Percentiles rank a stretch among this genome's conserved stretches.
Conservation (phyloP, 176 grass and related monocot genomes). For the Otatea glauca region DNA sequence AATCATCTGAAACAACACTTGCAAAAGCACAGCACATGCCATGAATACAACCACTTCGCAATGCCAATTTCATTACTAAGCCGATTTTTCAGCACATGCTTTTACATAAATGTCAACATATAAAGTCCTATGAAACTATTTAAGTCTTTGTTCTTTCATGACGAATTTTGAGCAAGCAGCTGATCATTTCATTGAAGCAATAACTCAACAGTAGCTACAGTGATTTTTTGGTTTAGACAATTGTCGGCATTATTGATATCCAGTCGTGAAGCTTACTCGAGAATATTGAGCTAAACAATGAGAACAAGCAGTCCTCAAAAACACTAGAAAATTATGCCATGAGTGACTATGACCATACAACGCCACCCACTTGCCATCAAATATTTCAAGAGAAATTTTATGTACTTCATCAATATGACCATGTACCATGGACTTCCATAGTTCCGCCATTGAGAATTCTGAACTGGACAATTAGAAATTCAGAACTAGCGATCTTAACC, state of each 20-base stretch:
- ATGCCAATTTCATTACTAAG: too few species aligned
- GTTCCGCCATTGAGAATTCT: conserved; percentile 17
- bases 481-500: conserved; percentile 19
- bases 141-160: background rate
- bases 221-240: background rate
- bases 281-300: conserved; percentile 18
- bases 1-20: too few species aligned
- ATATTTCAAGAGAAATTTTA: background rate
- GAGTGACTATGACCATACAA: background rate
- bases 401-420: conserved; percentile 4
- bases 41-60: too few species aligned
- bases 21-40: too few species aligned
- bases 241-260: background rate
- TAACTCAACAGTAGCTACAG: background rate
- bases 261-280: background rate
- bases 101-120: background rate
- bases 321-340: background rate
- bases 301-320: background rate
- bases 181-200: background rate
- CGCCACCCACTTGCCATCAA: conserved; percentile 5
- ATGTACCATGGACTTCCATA: background rate
- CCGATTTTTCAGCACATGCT: too few species aligned
- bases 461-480: conserved; percentile 18
- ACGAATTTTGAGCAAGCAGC: background rate
- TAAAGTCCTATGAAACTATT: background rate